Evolutionary conservation across 805 yeast species (phyloP).

Genomic region (Lachancea dasiensis): DNA sequence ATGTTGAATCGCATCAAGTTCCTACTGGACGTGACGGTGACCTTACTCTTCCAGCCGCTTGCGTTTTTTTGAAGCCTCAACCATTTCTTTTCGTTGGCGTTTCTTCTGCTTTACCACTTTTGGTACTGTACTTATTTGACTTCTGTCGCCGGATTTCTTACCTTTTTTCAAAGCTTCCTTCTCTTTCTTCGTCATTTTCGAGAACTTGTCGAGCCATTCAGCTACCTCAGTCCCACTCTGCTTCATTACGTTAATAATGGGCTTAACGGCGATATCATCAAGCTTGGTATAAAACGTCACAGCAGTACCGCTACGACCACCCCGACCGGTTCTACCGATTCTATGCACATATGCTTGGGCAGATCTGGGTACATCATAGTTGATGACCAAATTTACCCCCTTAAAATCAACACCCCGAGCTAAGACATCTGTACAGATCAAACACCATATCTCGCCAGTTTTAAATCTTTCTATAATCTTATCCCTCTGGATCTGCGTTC

Average conservation of each 20-base stretch:
- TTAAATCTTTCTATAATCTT: slow-evolving; percentile 77
- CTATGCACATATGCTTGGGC: slow-evolving; percentile 96
- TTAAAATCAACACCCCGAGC: slow-evolving; percentile 97
- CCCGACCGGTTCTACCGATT: slow-evolving; percentile 98
- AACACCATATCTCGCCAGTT: slow-evolving; percentile 90
- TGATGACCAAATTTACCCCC: slow-evolving; percentile 89
- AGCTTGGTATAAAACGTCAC: slow-evolving; percentile 91
- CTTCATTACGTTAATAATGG: slow-evolving; percentile 90
- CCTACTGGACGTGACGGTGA: neutral
- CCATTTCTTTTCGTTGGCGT: slow-evolving; percentile 61
- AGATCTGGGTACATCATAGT: slow-evolving; percentile 91
- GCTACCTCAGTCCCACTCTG: slow-evolving; percentile 76
- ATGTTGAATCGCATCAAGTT: too few relatives aligned
- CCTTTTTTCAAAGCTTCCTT: slow-evolving; percentile 54
- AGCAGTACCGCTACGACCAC: slow-evolving; percentile 79
- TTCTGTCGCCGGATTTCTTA: slow-evolving; percentile 48
- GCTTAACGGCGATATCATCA: slow-evolving; percentile 67
- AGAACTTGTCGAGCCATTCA: slow-evolving; percentile 73
- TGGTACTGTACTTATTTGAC: slow-evolving; percentile 81
- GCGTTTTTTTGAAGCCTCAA: slow-evolving; percentile 64
- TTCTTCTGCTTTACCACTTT: slow-evolving; percentile 57
- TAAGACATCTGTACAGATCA: slow-evolving; percentile 92
- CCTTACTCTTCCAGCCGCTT: slow-evolving; percentile 26
- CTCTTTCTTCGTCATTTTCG: slow-evolving; percentile 57
- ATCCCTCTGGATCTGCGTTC: slow-evolving; percentile 83